Evolutionary conservation across 148 eudicot genomes (phyloP).

Genomic region (Vaccinium macrocarpon): DNA sequence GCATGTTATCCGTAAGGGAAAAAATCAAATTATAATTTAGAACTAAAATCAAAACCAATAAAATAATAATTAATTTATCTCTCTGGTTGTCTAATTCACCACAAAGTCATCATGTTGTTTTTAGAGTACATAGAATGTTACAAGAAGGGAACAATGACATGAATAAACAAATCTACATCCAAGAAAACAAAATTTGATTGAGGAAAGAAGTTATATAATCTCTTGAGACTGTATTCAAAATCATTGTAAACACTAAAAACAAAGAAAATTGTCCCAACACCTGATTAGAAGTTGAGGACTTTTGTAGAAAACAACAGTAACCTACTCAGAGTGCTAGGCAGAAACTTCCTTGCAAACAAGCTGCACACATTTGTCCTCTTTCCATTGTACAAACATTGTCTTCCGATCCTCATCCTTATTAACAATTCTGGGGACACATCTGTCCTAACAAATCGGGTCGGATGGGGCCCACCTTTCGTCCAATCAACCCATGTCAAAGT

Average conservation of each 20-base stretch:
- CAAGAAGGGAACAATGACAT: background rate
- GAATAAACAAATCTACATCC: background rate
- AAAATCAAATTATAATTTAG: background rate
- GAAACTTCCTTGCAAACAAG: conserved; percentile 68
- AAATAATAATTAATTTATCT: background rate
- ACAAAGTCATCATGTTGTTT: background rate
- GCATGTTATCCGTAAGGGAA: background rate
- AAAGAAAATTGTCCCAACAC: background rate
- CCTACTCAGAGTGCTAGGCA: conserved; percentile 44
- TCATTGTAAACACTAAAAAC: background rate
- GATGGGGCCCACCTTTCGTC: conserved; percentile 66
- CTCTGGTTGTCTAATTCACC: background rate
- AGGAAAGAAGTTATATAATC: background rate
- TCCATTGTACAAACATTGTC: conserved; percentile 46
- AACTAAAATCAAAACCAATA: background rate
- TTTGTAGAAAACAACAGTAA: conserved; percentile 37
- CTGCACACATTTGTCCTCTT: conserved; percentile 30
- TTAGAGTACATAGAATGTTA: background rate
- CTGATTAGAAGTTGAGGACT: conserved; percentile 25
- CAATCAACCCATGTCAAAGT: conserved; percentile 82
- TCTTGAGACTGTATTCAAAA: background rate
- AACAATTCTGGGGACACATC: conserved; percentile 41
- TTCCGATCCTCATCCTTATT: conserved; percentile 37
- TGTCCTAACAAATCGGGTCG: conserved; percentile 38
- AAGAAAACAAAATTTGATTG: background rate